A percentile compares a stretch with the other conserved stretches of the same genome.
Conservation (phyloP, 2,329 filamentous ascomycete genomes). For the Ophiostoma quercus region DNA sequence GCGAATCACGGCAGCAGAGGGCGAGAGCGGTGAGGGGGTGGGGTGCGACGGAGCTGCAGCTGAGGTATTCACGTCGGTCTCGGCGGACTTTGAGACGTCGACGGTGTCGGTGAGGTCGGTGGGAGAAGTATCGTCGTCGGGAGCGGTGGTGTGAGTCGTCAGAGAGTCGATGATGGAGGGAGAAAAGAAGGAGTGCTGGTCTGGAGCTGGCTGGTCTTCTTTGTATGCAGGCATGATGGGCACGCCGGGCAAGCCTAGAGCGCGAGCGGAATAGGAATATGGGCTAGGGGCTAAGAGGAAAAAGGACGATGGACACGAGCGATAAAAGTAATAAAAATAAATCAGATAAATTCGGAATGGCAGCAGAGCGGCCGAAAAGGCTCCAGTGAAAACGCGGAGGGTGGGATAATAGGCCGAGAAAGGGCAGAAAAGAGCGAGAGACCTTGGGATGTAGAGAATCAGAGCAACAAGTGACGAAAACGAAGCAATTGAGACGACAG, state of each 20-base stretch:
- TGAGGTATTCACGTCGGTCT: neutral
- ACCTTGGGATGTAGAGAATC: neutral
- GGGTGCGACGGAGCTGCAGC: slow-evolving; percentile 8
- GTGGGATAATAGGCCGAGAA: neutral
- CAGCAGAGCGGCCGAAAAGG: neutral
- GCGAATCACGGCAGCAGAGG: slow-evolving; percentile 8
- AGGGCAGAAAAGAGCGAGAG: neutral
- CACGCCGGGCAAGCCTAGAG: slow-evolving; percentile 17
- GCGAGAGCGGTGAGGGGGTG: slow-evolving; percentile 17
- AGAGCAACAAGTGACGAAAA: neutral
- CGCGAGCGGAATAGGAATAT: slow-evolving; percentile 11
- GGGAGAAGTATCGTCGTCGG: neutral
- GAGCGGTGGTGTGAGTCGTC: neutral
- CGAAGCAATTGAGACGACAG: slow-evolving; percentile 1
- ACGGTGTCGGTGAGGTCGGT: neutral
- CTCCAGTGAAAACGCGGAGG: neutral
- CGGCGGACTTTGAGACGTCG: neutral
- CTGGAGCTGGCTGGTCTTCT: slow-evolving; percentile 18
- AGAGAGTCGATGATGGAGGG: neutral
- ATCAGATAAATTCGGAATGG: neutral
- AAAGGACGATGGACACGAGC: slow-evolving; percentile 11
- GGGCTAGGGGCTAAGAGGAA: slow-evolving; percentile 12
- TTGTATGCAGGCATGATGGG: slow-evolving; percentile 16
- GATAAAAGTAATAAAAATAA: neutral
- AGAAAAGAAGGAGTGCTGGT: slow-evolving; percentile 12